A percentile compares a stretch with the other conserved stretches of the same genome.
phyloP scores from a whole-genome alignment of 805 yeast genomes.

The Metschnikowia arizonensis region DNA sequence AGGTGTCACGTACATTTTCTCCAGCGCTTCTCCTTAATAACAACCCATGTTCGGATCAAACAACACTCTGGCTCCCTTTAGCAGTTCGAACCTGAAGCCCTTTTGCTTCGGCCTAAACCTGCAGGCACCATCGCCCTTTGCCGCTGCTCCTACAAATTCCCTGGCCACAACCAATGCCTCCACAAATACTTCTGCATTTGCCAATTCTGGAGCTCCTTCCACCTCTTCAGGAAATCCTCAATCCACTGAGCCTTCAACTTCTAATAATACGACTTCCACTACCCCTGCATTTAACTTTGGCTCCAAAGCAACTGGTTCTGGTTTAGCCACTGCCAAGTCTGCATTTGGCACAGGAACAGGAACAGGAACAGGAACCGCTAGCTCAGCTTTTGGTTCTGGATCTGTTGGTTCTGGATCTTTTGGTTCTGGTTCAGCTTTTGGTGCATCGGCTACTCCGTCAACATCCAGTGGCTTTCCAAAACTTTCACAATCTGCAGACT shows the following conservation, averaged over 20 bases:
- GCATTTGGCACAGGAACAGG: no score
- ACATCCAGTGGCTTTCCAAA: background rate
- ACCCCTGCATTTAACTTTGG: background rate
- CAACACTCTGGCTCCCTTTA: constrained; percentile 5
- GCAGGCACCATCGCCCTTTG: background rate
- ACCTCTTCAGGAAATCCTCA: background rate
- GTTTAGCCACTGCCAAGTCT: no score
- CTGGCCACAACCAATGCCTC: background rate
- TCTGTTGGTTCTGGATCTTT: background rate
- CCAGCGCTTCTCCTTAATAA: background rate
- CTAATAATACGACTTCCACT: background rate
- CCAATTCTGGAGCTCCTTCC: background rate
- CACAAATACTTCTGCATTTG: background rate
- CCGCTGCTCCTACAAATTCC: background rate
- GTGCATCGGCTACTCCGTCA: no score
- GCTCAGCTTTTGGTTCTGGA: no score
- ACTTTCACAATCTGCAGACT: background rate
- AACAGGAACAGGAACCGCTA: no score
- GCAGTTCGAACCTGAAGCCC: background rate
- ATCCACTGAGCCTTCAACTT: background rate
- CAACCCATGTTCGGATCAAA: constrained; percentile 10
- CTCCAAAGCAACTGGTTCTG: background rate
- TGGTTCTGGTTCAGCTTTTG: background rate
- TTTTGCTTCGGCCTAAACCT: background rate
- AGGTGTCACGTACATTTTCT: background rate